Evolutionary conservation across 2,329 filamentous ascomycete genomes (phyloP), one percentile per base, ranked within the genome.

Genomic region (Tricladium varicosporioides): DNA sequence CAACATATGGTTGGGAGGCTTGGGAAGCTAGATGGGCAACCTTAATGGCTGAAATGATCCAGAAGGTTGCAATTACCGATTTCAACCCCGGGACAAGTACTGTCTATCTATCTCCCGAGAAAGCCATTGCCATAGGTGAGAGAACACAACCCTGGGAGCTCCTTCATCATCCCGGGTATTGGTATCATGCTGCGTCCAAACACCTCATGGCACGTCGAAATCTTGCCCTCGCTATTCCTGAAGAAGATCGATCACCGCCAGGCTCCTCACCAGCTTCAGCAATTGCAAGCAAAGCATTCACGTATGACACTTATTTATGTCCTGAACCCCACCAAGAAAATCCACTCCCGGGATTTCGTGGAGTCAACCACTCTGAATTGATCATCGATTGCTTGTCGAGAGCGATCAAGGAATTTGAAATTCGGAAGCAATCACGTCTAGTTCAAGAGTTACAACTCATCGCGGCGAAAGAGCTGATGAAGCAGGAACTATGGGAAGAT

Each of bases 1-100:
- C 85, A 32, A 96, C 91, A 63, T 97, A 97, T 71, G 91, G 91
- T 5, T 97, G 92, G 90, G 84, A 91, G 67, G 92, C 93, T 1
- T 99, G 93, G 92, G 89, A 96, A 74, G 86, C 90, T 43, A 82
- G 89, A 55, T 87, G 84, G 84, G 80, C 82, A 14, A 76, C 75
- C 18, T 74, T 84, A 11, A 87, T 87, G 84, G 84, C 82, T 1
- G 77, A 82, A 46, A 68, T 86, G 60, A 78, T 86, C 15, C 78
- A 83, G 59, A 81, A 77, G 60, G 74, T 78, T 22, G 76, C 78
- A 16, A 74, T 85, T 11, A 74, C 76, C 2, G 80, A 80, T 33
- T 72, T 86, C 15, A 73, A 72, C 1, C 74, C 78, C 1, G 71
- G 73, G 1, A 75, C 74, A 1, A 69, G 69, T 50, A 67, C 71